Percentiles rank a stretch among this genome's conserved stretches.
Evolutionary conservation across 1,139 yeast species (phyloP).

Genomic region (Suhomyces maxii): DNA sequence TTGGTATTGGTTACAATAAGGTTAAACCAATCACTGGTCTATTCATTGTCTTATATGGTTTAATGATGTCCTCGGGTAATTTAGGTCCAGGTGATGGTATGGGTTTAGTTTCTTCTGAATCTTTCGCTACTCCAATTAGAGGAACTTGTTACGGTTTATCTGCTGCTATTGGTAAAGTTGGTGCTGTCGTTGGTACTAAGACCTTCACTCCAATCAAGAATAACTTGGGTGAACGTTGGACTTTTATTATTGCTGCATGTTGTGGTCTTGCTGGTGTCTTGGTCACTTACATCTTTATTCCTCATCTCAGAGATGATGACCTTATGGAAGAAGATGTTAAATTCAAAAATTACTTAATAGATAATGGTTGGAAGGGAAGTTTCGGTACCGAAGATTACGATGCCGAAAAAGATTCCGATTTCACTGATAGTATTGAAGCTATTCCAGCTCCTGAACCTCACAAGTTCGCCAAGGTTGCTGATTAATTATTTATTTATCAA

Average conservation of each 20-base stretch:
- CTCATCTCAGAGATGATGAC: slow-evolving; percentile 67
- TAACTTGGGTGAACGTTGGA: slow-evolving; percentile 26
- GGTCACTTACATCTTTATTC: slow-evolving; percentile 62
- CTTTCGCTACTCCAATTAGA: slow-evolving; percentile 72
- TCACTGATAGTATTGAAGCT: slow-evolving; percentile 1
- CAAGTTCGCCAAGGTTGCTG: not conserved
- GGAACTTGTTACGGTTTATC: slow-evolving; percentile 59
- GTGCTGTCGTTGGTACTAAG: slow-evolving; percentile 51
- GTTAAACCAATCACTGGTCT: slow-evolving; percentile 50
- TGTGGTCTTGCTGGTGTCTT: slow-evolving; percentile 68
- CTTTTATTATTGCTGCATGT: slow-evolving; percentile 63
- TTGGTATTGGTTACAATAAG: slow-evolving; percentile 55
- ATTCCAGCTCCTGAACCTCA: slow-evolving; percentile 5
- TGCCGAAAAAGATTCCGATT: slow-evolving; percentile 11
- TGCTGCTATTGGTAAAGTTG: slow-evolving; percentile 53
- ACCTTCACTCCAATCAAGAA: slow-evolving; percentile 45
- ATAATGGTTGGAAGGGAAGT: slow-evolving; percentile 66
- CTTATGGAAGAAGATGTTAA: slow-evolving; percentile 63
- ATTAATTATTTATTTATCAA: not conserved
- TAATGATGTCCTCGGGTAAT: slow-evolving; percentile 62
- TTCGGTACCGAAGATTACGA: slow-evolving; percentile 46
- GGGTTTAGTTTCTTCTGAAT: slow-evolving; percentile 68
- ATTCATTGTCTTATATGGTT: slow-evolving; percentile 59
- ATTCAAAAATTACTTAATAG: slow-evolving; percentile 60
- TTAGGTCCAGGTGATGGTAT: slow-evolving; percentile 77